Percentiles rank a stretch among this genome's conserved stretches.
phyloP scores from a whole-genome alignment of 2,329 filamentous ascomycete genomes.

The Fusarium sp. region DNA sequence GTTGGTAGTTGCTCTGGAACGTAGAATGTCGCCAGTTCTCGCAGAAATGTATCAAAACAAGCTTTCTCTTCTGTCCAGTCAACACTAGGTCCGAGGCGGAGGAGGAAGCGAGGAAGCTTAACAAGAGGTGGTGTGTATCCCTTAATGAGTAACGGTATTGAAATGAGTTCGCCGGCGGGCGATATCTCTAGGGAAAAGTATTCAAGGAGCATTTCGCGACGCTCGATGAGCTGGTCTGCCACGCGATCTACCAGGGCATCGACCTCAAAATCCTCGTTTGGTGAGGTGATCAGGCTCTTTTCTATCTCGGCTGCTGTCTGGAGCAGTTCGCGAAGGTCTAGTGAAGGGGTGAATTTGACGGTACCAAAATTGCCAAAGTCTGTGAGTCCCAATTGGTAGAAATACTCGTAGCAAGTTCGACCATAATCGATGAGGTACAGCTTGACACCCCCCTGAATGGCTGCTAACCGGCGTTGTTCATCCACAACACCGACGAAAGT shows the following conservation, averaged over 20 bases:
- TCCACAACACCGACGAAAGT: constrained; percentile 96
- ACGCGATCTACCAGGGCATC: constrained; percentile 74
- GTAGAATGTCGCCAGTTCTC: constrained; percentile 89
- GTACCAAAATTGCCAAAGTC: constrained; percentile 95
- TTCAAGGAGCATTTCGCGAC: constrained; percentile 87
- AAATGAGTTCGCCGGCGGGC: constrained; percentile 77
- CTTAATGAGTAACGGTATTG: constrained; percentile 86
- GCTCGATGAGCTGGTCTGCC: constrained; percentile 74
- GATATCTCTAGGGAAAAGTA: constrained; percentile 92
- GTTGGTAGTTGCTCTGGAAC: constrained; percentile 85
- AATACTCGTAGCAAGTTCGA: constrained; percentile 85
- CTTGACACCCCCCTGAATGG: constrained; percentile 92
- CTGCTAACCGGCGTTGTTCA: constrained; percentile 84
- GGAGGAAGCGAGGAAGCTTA: constrained; percentile 89
- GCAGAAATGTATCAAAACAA: constrained; percentile 88
- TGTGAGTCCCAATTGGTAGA: constrained; percentile 93
- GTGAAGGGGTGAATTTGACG: constrained; percentile 81
- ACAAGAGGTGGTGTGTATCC: constrained; percentile 87
- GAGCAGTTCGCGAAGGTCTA: constrained; percentile 77
- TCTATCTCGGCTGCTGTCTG: constrained; percentile 78
- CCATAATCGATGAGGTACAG: constrained; percentile 95
- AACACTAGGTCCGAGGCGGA: constrained; percentile 88
- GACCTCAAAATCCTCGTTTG: constrained; percentile 71
- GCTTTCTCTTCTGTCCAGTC: constrained; percentile 85
- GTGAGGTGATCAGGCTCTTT: constrained; percentile 56